Evolutionary conservation across 208 protist genomes (phyloP), one percentile per base, ranked within the genome.

Genomic region (Leishmania aethiopica): DNA sequence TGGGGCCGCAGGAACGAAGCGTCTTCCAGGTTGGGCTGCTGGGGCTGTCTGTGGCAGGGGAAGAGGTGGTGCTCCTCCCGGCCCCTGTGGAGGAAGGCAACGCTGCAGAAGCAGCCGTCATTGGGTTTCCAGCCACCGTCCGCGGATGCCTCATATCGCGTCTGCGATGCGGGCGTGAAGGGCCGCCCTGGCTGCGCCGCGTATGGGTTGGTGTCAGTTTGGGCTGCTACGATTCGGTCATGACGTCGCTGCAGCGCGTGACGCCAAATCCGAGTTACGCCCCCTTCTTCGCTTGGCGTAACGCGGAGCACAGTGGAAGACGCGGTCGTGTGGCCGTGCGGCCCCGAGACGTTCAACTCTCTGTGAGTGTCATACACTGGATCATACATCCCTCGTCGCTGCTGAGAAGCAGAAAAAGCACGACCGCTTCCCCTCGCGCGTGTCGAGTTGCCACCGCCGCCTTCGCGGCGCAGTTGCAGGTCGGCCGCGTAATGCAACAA

Each of bases 401-500:
- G 55, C 6, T 6, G 1, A 32, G 73, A 3, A 3, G 55, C 35
- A 45, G 74, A 51, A 37, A 49, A 47, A 13, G 53, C 3, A 6
- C 55, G 55, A 35, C 19, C 1, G 53, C 74, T 32, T n/a, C 74
- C 74, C 22, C 55, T 57, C 53, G 35, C 74, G 22, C 74, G 55
- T 28, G 74, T 78, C 7, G 74, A 78, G 66, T 71, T 69, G 62
- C 55, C 64, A 11, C 57, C 53, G 6, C 55, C 69, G 37, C 69
- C 75, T 55, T 84, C 55, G 0, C 84, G 79, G 6, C 81, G 77
- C 70, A 94, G 75, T 71, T 81, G 86, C 51, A 88, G 73, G 79
- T 95, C 92, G 8, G 79, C 87, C 3, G 85, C 77, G 84, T 95
- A 90, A 64, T 93, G 88, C 55, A 92, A 77, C 35, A 93, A 78